Percentiles rank a stretch among this genome's conserved stretches.
Evolutionary conservation across 2,329 filamentous ascomycete species (phyloP).

Genomic region (Neonectria neomacrospora): DNA sequence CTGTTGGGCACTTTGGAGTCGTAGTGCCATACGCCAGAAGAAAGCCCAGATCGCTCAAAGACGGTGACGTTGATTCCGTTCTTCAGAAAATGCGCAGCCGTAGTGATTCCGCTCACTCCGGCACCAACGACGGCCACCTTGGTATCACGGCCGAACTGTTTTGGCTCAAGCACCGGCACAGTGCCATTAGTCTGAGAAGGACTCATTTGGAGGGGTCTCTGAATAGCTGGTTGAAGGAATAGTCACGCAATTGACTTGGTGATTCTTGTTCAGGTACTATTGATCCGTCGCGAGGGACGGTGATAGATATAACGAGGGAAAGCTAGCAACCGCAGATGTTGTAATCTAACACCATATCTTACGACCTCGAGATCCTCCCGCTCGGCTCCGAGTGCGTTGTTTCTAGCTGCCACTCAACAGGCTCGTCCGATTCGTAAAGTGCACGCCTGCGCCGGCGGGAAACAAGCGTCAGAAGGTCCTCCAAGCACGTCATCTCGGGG

Average conservation of each 20-base stretch:
- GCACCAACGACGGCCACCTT: slow-evolving; percentile 54
- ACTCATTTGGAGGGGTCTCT: slow-evolving; percentile 21
- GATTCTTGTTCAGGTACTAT: not conserved
- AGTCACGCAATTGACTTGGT: not conserved
- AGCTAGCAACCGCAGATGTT: slow-evolving; percentile 8
- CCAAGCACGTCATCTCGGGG: slow-evolving; percentile 37
- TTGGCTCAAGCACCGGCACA: not conserved
- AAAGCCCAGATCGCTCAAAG: slow-evolving; percentile 49
- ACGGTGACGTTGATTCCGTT: slow-evolving; percentile 51
- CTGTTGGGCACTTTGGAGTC: slow-evolving; percentile 46
- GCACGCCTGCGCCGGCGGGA: slow-evolving; percentile 12
- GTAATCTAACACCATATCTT: slow-evolving; percentile 28
- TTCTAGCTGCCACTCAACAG: not conserved
- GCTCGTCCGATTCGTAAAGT: slow-evolving; percentile 17
- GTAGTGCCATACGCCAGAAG: slow-evolving; percentile 55
- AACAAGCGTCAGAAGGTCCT: slow-evolving; percentile 12
- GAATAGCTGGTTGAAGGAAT: not conserved
- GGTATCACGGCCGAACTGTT: slow-evolving; percentile 24
- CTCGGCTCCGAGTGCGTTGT: slow-evolving; percentile 26
- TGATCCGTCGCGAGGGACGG: not conserved
- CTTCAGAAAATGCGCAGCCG: slow-evolving; percentile 52
- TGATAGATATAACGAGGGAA: slow-evolving; percentile 15
- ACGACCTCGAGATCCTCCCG: slow-evolving; percentile 20
- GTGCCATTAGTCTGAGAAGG: slow-evolving; percentile 25
- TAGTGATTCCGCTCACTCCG: slow-evolving; percentile 53